Evolutionary conservation across 2,329 filamentous ascomycete species (phyloP).

Genomic region (Parafenestella ontariensis): DNA sequence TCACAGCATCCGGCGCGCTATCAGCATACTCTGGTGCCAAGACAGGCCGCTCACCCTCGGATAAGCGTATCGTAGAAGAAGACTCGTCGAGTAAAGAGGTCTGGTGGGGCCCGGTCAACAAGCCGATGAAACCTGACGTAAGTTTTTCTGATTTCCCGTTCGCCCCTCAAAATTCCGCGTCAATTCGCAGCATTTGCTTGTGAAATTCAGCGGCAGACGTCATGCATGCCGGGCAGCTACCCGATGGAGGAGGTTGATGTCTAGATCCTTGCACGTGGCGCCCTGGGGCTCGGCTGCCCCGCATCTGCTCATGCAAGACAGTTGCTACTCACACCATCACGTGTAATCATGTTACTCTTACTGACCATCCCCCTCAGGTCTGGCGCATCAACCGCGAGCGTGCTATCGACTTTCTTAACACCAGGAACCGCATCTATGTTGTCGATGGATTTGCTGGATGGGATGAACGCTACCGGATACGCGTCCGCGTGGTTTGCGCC

Average conservation of each 20-base stretch:
- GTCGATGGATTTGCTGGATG: slow-evolving; percentile 97
- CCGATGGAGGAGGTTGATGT: slow-evolving; percentile 33
- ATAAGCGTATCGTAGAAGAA: slow-evolving; percentile 98
- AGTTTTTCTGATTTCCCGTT: slow-evolving; percentile 50
- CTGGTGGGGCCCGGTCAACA: slow-evolving; percentile 99
- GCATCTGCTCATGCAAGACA: slow-evolving; percentile 38
- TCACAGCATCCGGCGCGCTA: slow-evolving; percentile 92
- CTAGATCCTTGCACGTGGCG: slow-evolving; percentile 38
- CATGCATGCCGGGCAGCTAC: slow-evolving; percentile 41
- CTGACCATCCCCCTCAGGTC: slow-evolving; percentile 65
- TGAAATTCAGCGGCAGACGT: slow-evolving; percentile 42
- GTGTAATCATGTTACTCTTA: slow-evolving; percentile 31
- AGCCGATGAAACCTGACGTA: slow-evolving; percentile 97
- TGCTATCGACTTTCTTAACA: slow-evolving; percentile 99
- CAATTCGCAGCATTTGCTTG: slow-evolving; percentile 30
- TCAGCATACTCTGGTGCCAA: slow-evolving; percentile 98
- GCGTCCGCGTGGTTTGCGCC: slow-evolving; percentile 96
- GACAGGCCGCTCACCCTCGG: slow-evolving; percentile 93
- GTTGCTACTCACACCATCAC: slow-evolving; percentile 16
- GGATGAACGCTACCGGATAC: slow-evolving; percentile 98
- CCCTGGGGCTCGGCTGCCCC: slow-evolving; percentile 44
- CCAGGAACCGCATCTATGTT: slow-evolving; percentile 97
- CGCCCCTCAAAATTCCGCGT: slow-evolving; percentile 13
- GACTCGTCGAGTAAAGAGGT: slow-evolving; percentile 85
- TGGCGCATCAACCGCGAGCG: slow-evolving; percentile 99